These are phyloP conservation scores for Oryza nivara DNA, from an alignment of 176 grass and related monocot species.

Conservation along the genomic window DNA sequence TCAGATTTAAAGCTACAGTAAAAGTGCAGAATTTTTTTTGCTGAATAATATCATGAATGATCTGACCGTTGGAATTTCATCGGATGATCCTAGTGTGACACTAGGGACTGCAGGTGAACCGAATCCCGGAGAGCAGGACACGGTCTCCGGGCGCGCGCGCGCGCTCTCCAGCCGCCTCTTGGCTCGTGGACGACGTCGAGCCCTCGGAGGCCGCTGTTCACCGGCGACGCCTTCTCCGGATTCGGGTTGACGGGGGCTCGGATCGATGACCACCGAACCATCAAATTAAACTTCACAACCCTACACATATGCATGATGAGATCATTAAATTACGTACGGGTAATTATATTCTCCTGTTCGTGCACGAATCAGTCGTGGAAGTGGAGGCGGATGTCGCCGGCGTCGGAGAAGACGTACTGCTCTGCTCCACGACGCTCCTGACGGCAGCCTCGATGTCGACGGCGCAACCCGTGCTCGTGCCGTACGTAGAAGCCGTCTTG, in stretches of 20 bases:
- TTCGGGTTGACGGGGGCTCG: conserved; percentile 2
- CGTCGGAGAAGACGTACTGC: background rate
- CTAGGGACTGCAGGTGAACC: no score
- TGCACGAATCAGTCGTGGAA: conserved; percentile 71
- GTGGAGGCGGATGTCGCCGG: conserved; percentile 81
- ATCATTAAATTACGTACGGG: no score
- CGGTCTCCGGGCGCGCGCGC: background rate
- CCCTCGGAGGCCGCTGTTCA: conserved; percentile 38
- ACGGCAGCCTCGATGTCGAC: conserved; percentile 37
- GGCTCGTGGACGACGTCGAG: background rate
- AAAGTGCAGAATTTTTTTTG: no score
- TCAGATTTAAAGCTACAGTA: no score
- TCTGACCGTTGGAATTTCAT: no score
- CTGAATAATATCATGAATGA: no score
- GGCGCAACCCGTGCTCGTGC: conserved; percentile 1
- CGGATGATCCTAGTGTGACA: no score
- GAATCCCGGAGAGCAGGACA: background rate
- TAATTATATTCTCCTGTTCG: no score
- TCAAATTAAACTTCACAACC: background rate
- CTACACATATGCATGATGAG: background rate
- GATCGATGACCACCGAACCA: background rate
- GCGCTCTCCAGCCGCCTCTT: conserved; percentile 22
- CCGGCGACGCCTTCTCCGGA: conserved; percentile 35
- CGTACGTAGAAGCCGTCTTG: conserved; percentile 34
- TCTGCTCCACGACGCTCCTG: conserved; percentile 3